Conservation (phyloP, 352 stramenopile species). For the Pythium chondricola region DNA sequence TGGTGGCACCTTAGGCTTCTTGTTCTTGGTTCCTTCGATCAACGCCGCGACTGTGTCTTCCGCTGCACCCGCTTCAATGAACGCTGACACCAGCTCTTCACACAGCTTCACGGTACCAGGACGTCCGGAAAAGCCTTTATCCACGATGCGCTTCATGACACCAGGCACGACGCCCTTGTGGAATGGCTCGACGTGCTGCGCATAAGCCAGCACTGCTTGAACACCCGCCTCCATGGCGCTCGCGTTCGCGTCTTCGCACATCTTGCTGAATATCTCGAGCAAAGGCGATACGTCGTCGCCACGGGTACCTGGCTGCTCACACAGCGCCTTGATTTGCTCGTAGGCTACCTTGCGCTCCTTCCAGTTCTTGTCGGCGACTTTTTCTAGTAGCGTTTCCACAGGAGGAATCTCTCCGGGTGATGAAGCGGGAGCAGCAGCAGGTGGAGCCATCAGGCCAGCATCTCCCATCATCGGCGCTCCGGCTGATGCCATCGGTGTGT, state of each 20-base stretch:
- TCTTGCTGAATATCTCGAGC: slow-evolving; percentile 63
- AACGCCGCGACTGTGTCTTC: slow-evolving; percentile 69
- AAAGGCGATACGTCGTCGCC: slow-evolving; percentile 39
- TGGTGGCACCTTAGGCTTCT: slow-evolving; percentile 82
- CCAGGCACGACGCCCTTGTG: slow-evolving; percentile 53
- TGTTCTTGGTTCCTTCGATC: slow-evolving; percentile 82
- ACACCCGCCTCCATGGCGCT: slow-evolving; percentile 75
- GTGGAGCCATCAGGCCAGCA: slow-evolving; percentile 6
- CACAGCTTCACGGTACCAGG: slow-evolving; percentile 72
- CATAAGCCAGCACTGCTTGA: slow-evolving; percentile 70
- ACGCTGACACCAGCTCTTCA: slow-evolving; percentile 66
- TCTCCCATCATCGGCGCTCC: slow-evolving; percentile 2
- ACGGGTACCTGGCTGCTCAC: slow-evolving; percentile 39
- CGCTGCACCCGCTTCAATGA: slow-evolving; percentile 67
- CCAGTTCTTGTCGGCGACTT: slow-evolving; percentile 82
- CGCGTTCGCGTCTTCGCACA: slow-evolving; percentile 81
- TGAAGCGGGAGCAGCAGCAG: neutral
- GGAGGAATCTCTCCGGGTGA: slow-evolving; percentile 16
- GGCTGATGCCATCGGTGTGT: neutral
- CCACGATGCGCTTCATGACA: slow-evolving; percentile 72
- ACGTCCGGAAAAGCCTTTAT: slow-evolving; percentile 81
- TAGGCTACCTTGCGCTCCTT: slow-evolving; percentile 81
- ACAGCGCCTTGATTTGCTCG: slow-evolving; percentile 61
- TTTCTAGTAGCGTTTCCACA: slow-evolving; percentile 43
- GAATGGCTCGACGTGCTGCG: slow-evolving; percentile 53